Base-by-base conservation (phyloP, 176 grass and related monocot genomes). In the Coix lacrymajobi region DNA sequence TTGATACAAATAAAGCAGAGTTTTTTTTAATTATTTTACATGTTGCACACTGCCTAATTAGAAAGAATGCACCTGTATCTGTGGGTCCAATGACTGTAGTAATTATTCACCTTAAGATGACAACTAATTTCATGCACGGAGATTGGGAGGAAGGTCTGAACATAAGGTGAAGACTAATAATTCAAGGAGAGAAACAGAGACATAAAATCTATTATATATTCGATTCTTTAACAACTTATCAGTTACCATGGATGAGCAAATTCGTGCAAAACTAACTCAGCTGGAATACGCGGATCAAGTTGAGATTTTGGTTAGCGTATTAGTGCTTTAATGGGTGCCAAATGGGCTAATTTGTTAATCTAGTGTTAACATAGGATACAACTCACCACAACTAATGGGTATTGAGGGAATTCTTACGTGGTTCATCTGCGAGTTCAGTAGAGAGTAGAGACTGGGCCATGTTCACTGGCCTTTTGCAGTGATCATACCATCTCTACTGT, bases 51-150 rank as follows among this genome's bases (percentile, higher is more conserved):
- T 63, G 11, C 65, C n/a, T 14, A 38, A 69, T 54, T 48, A 38
- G 3, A 22, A 78, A 78, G 28, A 45, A 36, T 38, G 28, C 48
- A 41, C 44, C 30, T 51, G 13, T 60, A 62, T 71, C 24, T 79
- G 49, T 72, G 66, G 33, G 20, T 40, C 9, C 36, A 46, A 46
- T 79, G 51, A 20, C 20, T 11, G 1, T 71, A 31, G 11, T 56
- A 76, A 65, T 37, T 58, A 39, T 34, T 83, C 41, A 26, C 69
- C 30, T 74, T 39, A 38, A 83, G 10, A 83, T 49, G 30, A 66
- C 26, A 32, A 3, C 43, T 73, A 26, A 13, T 49, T 20, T 32
- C 22, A 49, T 66, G 20, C 54, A 64, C 19, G 20, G 26, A 25
- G n/a, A 1, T 17, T 65, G 14, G 11, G 43, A 66, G 24, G 12